A percentile compares a stretch with the other conserved stretches of the same genome.
These are phyloP conservation scores for Rhodotorula taiwanensis DNA, from an alignment of 768 basidiomycete genomes.

Conservation along the genomic window DNA sequence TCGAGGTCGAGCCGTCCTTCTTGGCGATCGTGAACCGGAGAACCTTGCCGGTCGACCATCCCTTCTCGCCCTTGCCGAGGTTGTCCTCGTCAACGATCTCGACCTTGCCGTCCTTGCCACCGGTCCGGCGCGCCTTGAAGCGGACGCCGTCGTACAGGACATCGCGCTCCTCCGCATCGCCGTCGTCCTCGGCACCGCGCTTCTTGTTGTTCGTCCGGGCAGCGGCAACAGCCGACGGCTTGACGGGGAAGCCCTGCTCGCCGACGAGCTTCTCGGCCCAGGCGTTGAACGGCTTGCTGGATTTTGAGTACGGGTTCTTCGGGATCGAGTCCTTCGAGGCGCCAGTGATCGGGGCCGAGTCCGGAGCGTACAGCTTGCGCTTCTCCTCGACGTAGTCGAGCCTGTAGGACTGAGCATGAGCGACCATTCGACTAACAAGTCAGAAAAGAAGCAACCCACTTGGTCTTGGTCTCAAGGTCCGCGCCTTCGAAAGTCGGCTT, in stretches of 20 bases:
- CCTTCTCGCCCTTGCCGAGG: slow-evolving; percentile 42
- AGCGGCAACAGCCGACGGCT: slow-evolving; percentile 48
- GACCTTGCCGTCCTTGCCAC: slow-evolving; percentile 24
- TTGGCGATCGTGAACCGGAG: slow-evolving; percentile 51
- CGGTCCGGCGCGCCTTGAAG: slow-evolving; percentile 22
- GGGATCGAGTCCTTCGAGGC: slow-evolving; percentile 42
- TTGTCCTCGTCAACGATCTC: slow-evolving; percentile 33
- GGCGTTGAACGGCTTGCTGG: slow-evolving; percentile 32
- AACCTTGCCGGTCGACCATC: slow-evolving; percentile 53
- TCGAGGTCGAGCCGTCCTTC: slow-evolving; percentile 12
- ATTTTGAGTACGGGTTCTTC: slow-evolving; percentile 47
- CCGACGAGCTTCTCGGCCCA: slow-evolving; percentile 33
- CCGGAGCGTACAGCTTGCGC: slow-evolving; percentile 83
- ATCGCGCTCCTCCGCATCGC: slow-evolving; percentile 44
- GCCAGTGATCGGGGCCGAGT: slow-evolving; percentile 49
- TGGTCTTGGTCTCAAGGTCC: slow-evolving; percentile 77
- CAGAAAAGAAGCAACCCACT: slow-evolving; percentile 52
- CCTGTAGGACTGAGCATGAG: slow-evolving; percentile 46
- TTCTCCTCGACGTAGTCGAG: slow-evolving; percentile 91
- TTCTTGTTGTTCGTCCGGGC: slow-evolving; percentile 47
- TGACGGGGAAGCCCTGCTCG: slow-evolving; percentile 20
- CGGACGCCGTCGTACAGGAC: slow-evolving; percentile 34
- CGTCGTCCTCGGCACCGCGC: slow-evolving; percentile 49
- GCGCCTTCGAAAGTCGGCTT: slow-evolving; percentile 72
- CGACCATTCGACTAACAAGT: background rate